Base-by-base conservation (phyloP, 495 filamentous ascomycete species). In the Penicillium bovifimosum region DNA sequence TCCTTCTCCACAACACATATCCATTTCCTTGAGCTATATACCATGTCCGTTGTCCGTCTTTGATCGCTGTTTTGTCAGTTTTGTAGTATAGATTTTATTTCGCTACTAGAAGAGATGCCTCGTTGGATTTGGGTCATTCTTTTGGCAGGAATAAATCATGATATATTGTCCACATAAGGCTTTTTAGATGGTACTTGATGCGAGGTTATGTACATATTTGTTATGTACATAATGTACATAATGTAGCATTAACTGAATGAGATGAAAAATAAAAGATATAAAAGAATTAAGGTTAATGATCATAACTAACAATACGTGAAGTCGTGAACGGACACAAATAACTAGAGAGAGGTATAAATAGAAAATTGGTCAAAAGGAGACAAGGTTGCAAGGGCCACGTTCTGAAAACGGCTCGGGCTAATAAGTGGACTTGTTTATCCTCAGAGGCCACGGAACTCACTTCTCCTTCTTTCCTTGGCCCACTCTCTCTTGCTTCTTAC, bases 341-440 rank as follows among this genome's bases (percentile, higher is more conserved):
- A n/a, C n/a, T n/a, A n/a, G 4, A 24, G 20, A 24, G 20, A 24
- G 20, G 4, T 24, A 24, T 24, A 24, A 24, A 24, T 24, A 24
- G 20, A 24, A 24, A 24, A 4, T 24, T 24, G 20, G 20, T 24
- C 20, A 24, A 24, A 24, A 24, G 20, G 20, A 24, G 20, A 24
- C 2, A 24, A 24, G 20, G 34, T 38, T 36, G 14, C 6, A 36
- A 41, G 28, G 44, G 52, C 52, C 43, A 52, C 38, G 35, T 61
- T 55, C 35, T 39, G 58, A 56, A 60, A 60, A 57, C 58, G 58
- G 58, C 50, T 35, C 44, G 42, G 41, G 34, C 54, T 48, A 55
- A 61, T n/a, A 54, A 61, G 45, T 50, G 54, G 56, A 42, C 53
- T 36, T 59, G 53, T 59, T 52, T 59, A 52, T 58, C 41, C 36